A percentile compares a stretch with the other conserved stretches of the same genome.
Evolutionary conservation across 345 rosid genomes (phyloP).

Genomic region (Hirschfeldia incana): DNA sequence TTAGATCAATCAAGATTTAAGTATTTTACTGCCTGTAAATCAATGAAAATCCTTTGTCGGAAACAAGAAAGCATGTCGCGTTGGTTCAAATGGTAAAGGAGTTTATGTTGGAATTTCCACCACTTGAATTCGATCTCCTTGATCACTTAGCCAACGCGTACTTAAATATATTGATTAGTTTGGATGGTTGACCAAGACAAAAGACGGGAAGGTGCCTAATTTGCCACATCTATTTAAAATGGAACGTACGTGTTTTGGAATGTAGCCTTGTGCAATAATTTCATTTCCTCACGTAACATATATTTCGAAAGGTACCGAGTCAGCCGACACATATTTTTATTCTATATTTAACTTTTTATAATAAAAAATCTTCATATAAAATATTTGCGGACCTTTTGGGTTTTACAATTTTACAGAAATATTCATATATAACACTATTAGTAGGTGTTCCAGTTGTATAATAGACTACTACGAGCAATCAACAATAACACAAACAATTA

Average conservation of each 20-base stretch:
- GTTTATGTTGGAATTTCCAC: too few species aligned
- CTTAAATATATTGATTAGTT: not conserved
- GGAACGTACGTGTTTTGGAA: conserved; percentile 32
- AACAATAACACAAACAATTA: not conserved
- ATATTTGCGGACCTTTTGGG: not conserved
- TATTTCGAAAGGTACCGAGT: conserved; percentile 4
- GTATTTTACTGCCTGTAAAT: not conserved
- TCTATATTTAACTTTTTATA: not conserved
- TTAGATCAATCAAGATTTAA: not conserved
- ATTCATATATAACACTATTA: not conserved
- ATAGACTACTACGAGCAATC: not conserved
- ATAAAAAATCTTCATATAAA: too few species aligned
- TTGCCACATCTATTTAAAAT: conserved; percentile 31
- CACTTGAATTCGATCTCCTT: too few species aligned
- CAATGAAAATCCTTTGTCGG: too few species aligned
- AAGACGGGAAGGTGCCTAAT: conserved; percentile 27
- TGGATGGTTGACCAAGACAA: not conserved
- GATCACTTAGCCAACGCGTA: too few species aligned
- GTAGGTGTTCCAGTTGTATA: not conserved
- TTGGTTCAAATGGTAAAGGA: too few species aligned
- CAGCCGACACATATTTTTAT: conserved; percentile 31
- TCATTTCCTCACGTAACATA: not conserved
- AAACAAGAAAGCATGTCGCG: too few species aligned
- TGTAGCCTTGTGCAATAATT: conserved; percentile 24
- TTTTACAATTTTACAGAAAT: not conserved